phyloP scores from a whole-genome alignment of 2,329 filamentous ascomycete species.

The Zymoseptoria ardabiliae region DNA sequence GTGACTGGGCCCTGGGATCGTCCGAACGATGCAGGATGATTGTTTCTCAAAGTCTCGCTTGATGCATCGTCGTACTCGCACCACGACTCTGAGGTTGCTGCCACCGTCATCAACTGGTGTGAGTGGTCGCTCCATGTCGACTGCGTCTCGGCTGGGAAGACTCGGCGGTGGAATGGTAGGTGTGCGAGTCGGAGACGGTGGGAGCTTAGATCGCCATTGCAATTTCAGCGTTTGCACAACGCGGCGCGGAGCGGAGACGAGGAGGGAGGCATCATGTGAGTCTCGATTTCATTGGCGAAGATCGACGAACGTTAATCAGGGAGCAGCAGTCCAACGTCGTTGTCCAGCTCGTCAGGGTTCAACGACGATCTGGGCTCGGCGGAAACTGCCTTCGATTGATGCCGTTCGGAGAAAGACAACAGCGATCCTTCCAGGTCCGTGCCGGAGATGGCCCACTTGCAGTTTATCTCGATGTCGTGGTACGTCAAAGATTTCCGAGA shows the following conservation, averaged over 20 bases:
- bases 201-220: constrained; percentile 2
- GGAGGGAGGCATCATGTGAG: too few species aligned
- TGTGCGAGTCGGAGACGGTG: constrained; percentile 12
- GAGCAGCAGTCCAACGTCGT: too few species aligned
- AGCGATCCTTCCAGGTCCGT: too few species aligned
- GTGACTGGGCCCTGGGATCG: constrained; percentile 85
- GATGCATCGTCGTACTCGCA: constrained; percentile 42
- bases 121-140: constrained; percentile 22
- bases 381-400: too few species aligned
- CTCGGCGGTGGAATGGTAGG: constrained; percentile 33
- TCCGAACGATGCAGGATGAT: constrained; percentile 78
- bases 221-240: neutral
- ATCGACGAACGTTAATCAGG: too few species aligned
- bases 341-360: too few species aligned
- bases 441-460: too few species aligned
- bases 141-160: constrained; percentile 34
- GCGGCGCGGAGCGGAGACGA: neutral
- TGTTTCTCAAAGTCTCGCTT: constrained; percentile 64
- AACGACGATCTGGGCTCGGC: too few species aligned
- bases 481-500: too few species aligned
- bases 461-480: too few species aligned
- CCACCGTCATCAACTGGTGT: constrained; percentile 34
- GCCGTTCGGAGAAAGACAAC: too few species aligned
- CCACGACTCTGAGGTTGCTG: constrained; percentile 46
- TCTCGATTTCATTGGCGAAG: constrained; percentile 7